A percentile compares a stretch with the other conserved stretches of the same genome.
These are phyloP conservation scores for Rhynchosporium agropyri DNA, from an alignment of 2,329 filamentous ascomycete genomes.

Conservation along the genomic window DNA sequence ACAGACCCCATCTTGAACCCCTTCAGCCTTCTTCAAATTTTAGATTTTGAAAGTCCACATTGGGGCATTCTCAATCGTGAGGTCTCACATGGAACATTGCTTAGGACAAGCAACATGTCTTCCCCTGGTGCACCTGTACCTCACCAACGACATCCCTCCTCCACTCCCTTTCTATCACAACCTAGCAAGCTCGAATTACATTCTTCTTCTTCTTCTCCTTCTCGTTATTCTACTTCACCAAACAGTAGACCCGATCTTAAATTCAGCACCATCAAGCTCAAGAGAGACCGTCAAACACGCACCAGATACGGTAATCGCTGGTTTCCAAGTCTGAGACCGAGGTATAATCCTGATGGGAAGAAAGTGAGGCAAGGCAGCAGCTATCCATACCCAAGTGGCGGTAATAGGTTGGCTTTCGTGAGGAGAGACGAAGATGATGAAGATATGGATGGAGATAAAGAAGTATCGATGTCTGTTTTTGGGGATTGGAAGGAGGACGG, in stretches of 20 bases:
- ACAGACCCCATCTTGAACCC: neutral
- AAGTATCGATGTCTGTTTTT: neutral
- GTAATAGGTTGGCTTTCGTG: constrained; percentile 8
- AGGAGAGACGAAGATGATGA: neutral
- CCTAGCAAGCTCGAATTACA: too few species aligned
- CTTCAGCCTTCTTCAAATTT: too few species aligned
- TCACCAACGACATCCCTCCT: too few species aligned
- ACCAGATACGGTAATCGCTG: neutral
- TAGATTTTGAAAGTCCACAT: too few species aligned
- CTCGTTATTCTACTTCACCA: neutral
- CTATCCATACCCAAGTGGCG: constrained; percentile 10
- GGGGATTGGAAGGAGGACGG: neutral
- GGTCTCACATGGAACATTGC: too few species aligned
- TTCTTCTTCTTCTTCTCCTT: too few species aligned
- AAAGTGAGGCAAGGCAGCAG: constrained; percentile 8
- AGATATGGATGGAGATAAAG: neutral
- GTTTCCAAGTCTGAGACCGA: constrained; percentile 14
- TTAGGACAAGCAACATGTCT: neutral
- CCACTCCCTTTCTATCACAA: too few species aligned
- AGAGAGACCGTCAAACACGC: neutral
- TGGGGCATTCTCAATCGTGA: neutral
- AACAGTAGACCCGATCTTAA: neutral
- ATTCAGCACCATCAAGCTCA: neutral
- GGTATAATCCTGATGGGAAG: constrained; percentile 7
- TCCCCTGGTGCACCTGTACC: neutral